Evolutionary conservation across 1,139 yeast genomes (phyloP), one percentile per base, ranked within the genome.

Genomic region (Kluyveromyces sp.): DNA sequence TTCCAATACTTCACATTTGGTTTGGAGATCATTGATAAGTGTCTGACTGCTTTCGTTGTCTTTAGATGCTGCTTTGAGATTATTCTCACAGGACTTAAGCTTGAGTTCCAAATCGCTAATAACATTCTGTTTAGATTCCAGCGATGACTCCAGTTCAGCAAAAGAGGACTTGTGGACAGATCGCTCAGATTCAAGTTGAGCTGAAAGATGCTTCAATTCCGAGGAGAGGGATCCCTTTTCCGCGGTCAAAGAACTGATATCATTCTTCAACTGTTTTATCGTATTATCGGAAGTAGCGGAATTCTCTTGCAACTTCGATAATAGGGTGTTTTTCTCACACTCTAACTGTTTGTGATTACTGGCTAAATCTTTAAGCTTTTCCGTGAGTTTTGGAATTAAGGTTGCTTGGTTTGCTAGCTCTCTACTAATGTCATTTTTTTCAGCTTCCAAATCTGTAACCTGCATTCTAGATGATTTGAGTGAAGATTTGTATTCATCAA

Each of bases 361-460:
- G 1, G 69, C 68, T 9, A 66, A 42, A 1, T 65, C 56, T 50
- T 66, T 63, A 30, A 68, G 42, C 46, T 65, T 67, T 22, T 63
- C 69, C 1, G 69, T 65, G 40, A 68, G 38, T 40, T 65, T 66
- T 3, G 63, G 55, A 9, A 67, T 59, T 19, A 67, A 44, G 0
- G 48, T 33, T 12, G 60, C 59, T 36, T 61, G 64, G 33, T 57
- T 52, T 4, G 54, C 49, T 25, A 53, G 53, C 22, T 57, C 55
- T 0, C 56, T 40, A 39, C 54, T 56, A 43, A 61, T 52, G 18
- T 64, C 65, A 4, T 42, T 34, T 2, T 54, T 64, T 12, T 50
- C 50, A 1, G 36, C 36, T 17, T 52, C 49, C 12, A 52, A 37
- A 3, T 26, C 26, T 4, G 38, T 25, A 8, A 51, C 38, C 16